These are phyloP conservation scores for Collybia nuda DNA, from an alignment of 768 basidiomycete genomes.

Conservation along the genomic window DNA sequence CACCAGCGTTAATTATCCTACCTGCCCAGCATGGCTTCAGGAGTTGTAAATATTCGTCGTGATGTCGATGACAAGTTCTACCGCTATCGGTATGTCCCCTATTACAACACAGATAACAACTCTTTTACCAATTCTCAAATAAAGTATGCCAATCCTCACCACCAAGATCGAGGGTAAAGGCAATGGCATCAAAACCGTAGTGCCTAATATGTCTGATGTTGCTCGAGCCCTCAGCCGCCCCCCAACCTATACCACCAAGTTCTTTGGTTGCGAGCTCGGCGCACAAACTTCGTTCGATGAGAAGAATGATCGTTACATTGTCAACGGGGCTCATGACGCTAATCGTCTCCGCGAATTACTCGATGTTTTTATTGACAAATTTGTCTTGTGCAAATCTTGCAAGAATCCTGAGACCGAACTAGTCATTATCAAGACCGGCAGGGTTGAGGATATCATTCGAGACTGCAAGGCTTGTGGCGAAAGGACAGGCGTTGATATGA, in stretches of 20 bases:
- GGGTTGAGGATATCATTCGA: conserved; percentile 82
- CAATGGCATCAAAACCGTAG: conserved; percentile 98
- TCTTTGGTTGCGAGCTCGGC: conserved; percentile 98
- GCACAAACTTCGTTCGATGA: conserved; percentile 97
- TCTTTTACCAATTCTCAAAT: conserved; percentile 9
- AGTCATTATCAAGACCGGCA: conserved; percentile 80
- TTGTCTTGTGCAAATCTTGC: conserved; percentile 95
- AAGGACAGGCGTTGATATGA: conserved; percentile 90
- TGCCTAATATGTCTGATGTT: conserved; percentile 98
- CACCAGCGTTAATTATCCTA: conserved; percentile 55
- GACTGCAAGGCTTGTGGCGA: conserved; percentile 99
- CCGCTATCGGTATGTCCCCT: conserved; percentile 72
- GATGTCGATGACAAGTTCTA: conserved; percentile 98
- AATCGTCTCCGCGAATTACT: conserved; percentile 91
- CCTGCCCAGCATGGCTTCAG: conserved; percentile 81
- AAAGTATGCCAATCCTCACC: conserved; percentile 89
- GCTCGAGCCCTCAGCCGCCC: conserved; percentile 94
- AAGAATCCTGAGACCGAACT: conserved; percentile 99
- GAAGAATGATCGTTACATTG: conserved; percentile 97
- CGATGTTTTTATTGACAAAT: conserved; percentile 97
- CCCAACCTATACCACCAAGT: conserved; percentile 96
- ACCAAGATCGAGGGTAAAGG: conserved; percentile 99
- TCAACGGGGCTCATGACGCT: conserved; percentile 95
- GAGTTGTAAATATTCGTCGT: conserved; percentile 89
- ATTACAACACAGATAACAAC: neutral